Conservation (phyloP, 805 yeast species). For the Tetrapisispora namnaoensis region DNA sequence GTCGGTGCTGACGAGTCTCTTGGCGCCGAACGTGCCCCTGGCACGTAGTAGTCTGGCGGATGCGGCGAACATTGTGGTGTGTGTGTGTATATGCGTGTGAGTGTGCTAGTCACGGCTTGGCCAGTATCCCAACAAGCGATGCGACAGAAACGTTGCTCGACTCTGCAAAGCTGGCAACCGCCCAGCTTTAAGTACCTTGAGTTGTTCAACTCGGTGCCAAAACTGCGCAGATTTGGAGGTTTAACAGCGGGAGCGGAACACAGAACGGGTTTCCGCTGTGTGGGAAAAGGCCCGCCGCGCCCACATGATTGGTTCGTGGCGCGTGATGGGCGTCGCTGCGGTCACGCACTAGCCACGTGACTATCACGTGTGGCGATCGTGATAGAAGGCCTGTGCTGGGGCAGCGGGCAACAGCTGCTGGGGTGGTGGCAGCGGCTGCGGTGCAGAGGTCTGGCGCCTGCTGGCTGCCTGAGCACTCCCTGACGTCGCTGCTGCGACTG, state of each 20-base stretch:
- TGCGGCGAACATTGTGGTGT: neutral
- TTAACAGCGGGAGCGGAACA: no score
- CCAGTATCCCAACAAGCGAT: no score
- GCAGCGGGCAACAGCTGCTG: neutral
- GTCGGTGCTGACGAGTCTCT: slow-evolving; percentile 34
- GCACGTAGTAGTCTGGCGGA: neutral
- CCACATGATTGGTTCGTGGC: slow-evolving; percentile 4
- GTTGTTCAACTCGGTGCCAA: no score
- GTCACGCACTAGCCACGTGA: slow-evolving; percentile 7
- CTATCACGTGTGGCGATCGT: slow-evolving; percentile 1
- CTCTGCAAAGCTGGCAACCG: no score
- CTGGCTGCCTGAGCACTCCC: no score
- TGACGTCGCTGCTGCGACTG: slow-evolving; percentile 1
- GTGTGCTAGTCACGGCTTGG: no score
- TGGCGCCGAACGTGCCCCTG: neutral
- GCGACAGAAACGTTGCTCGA: no score
- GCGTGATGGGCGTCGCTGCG: neutral
- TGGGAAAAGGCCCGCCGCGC: no score
- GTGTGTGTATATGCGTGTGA: neutral
- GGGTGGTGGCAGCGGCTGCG: slow-evolving; percentile 7
- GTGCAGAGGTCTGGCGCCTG: neutral
- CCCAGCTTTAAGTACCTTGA: no score
- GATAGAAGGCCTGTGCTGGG: slow-evolving; percentile 4
- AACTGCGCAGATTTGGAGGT: no score
- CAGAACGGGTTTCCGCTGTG: no score